A percentile compares a stretch with the other conserved stretches of the same genome.
phyloP scores from a whole-genome alignment of 352 stramenopile genomes.

The Aphanomyces cochlioides region DNA sequence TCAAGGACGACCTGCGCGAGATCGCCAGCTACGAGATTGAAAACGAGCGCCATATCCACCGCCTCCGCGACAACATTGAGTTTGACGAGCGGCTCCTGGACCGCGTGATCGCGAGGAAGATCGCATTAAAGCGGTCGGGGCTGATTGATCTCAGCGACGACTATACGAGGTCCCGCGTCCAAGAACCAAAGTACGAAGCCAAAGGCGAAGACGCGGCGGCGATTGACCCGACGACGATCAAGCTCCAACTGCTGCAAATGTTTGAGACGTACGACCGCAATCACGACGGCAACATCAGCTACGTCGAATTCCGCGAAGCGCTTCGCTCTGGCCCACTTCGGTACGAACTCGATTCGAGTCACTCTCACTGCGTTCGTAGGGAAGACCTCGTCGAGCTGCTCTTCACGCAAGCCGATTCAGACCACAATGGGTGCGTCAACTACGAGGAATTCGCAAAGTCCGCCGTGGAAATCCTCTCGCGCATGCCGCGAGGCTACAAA shows the following conservation, averaged over 20 bases:
- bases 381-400: slow-evolving; percentile 26
- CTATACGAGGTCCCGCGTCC: slow-evolving; percentile 16
- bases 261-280: slow-evolving; percentile 17
- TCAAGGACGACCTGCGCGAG: slow-evolving; percentile 25
- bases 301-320: slow-evolving; percentile 19
- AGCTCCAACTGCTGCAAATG: slow-evolving; percentile 8
- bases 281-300: slow-evolving; percentile 18
- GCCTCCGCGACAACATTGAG: slow-evolving; percentile 24
- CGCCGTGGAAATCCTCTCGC: slow-evolving; percentile 21
- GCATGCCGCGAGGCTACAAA: slow-evolving; percentile 7
- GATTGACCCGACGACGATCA: slow-evolving; percentile 12
- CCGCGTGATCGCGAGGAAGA: slow-evolving; percentile 19
- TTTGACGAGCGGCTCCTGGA: slow-evolving; percentile 29
- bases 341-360: background rate
- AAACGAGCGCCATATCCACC: slow-evolving; percentile 24
- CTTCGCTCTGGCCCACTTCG: background rate
- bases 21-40: slow-evolving; percentile 25
- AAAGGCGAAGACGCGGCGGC: background rate
- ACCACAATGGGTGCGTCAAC: slow-evolving; percentile 17
- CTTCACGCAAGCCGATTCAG: slow-evolving; percentile 29
- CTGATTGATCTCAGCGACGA: slow-evolving; percentile 22
- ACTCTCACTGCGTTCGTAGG: background rate
- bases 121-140: slow-evolving; percentile 24
- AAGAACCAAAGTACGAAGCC: slow-evolving; percentile 17
- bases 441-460: slow-evolving; percentile 23